phyloP scores from a whole-genome alignment of 2,329 filamentous ascomycete species.

The Pestalotiopsis sp. region DNA sequence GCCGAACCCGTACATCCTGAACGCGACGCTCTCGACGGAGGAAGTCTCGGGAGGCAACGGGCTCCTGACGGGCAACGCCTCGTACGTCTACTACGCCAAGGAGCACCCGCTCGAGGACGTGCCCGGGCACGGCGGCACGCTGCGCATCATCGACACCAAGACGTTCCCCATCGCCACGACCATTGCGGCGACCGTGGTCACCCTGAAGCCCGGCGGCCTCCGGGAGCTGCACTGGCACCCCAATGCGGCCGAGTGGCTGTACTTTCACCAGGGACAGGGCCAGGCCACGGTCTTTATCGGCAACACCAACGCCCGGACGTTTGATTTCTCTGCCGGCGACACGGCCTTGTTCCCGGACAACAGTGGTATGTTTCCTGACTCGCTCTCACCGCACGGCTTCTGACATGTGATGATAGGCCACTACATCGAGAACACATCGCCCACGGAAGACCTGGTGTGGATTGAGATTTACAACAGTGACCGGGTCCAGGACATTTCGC shows the following conservation, averaged over 20 bases:
- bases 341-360: constrained; percentile 71
- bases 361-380: constrained; percentile 40
- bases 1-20: constrained; percentile 64
- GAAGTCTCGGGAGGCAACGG: constrained; percentile 49
- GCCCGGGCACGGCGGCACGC: constrained; percentile 62
- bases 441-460: constrained; percentile 66
- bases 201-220: constrained; percentile 63
- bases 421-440: constrained; percentile 70
- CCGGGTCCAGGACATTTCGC: constrained; percentile 65
- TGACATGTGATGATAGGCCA: constrained; percentile 43
- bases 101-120: constrained; percentile 58
- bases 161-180: constrained; percentile 70
- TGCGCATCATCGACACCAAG: constrained; percentile 66
- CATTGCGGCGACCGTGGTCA: constrained; percentile 66
- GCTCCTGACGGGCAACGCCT: constrained; percentile 56
- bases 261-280: constrained; percentile 66
- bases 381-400: neutral
- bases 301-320: constrained; percentile 62
- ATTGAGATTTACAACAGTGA: constrained; percentile 73
- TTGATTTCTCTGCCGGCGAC: constrained; percentile 69
- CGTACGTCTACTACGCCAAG: constrained; percentile 63
- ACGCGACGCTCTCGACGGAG: constrained; percentile 52
- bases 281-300: constrained; percentile 69
- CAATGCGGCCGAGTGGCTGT: constrained; percentile 72
- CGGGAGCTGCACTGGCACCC: constrained; percentile 73